phyloP scores from a whole-genome alignment of 1,284 basidiomycete species.

The Malassezia dermatis region DNA sequence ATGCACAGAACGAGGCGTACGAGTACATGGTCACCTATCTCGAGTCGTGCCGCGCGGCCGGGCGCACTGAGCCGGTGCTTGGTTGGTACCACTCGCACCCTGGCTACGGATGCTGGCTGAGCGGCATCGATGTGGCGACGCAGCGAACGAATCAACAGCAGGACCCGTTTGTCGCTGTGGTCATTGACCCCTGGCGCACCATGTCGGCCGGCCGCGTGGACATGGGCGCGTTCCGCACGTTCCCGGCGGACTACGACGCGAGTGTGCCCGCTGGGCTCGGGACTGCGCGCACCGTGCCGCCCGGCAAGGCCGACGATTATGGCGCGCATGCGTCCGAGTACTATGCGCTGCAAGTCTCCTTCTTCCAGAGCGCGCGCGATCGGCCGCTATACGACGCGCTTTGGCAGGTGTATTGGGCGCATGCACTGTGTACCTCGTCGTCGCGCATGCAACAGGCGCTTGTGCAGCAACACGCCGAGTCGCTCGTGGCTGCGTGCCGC shows the following conservation, averaged over 20 bases:
- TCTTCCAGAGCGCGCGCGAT: conserved; percentile 84
- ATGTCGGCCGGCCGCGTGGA: conserved; percentile 95
- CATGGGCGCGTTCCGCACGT: conserved; percentile 95
- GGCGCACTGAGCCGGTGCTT: conserved; percentile 72
- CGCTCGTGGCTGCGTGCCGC: conserved; percentile 72
- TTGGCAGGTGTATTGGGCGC: conserved; percentile 99
- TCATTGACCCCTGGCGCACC: conserved; percentile 95
- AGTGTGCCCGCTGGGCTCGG: conserved; percentile 54
- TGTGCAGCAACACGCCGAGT: conserved; percentile 77
- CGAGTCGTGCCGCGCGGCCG: conserved; percentile 67
- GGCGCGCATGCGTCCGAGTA: conserved; percentile 96
- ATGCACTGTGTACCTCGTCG: conserved; percentile 73
- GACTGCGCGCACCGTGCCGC: conserved; percentile 76
- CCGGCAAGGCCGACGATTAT: conserved; percentile 50
- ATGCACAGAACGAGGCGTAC: conserved; percentile 87
- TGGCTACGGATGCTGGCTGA: conserved; percentile 98
- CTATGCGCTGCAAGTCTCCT: conserved; percentile 83
- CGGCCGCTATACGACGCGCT: conserved; percentile 72
- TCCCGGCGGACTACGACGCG: conserved; percentile 58
- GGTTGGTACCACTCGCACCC: conserved; percentile 99
- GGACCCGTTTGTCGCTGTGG: conserved; percentile 94
- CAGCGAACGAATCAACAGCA: conserved; percentile 88
- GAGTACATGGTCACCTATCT: conserved; percentile 98
- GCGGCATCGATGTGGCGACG: conserved; percentile 92
- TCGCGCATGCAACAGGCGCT: conserved; percentile 8